Conservation (phyloP, 768 basidiomycete genomes). For the Leccinum obscurum region DNA sequence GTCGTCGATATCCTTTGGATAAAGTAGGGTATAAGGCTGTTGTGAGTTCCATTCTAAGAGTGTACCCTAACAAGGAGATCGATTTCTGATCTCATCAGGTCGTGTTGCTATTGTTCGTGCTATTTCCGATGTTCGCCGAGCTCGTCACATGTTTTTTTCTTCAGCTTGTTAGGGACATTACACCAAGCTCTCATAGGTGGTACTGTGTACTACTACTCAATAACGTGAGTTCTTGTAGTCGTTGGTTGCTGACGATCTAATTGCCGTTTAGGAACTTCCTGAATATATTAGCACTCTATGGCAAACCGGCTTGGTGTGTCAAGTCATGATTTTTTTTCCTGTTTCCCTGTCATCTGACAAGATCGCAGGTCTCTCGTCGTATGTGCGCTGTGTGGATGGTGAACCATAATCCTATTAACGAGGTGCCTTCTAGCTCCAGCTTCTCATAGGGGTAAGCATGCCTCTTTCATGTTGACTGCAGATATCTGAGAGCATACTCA, state of each 20-base stretch:
- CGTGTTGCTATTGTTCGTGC: slow-evolving; percentile 32
- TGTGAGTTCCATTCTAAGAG: slow-evolving; percentile 39
- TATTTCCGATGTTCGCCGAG: neutral
- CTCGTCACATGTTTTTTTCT: neutral
- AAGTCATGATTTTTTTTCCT: neutral
- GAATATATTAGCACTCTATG: slow-evolving; percentile 37
- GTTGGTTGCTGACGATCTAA: slow-evolving; percentile 4
- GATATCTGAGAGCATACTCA: slow-evolving; percentile 5
- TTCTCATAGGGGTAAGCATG: slow-evolving; percentile 37
- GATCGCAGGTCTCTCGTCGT: slow-evolving; percentile 50
- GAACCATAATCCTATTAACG: slow-evolving; percentile 10
- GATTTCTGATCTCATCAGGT: slow-evolving; percentile 26
- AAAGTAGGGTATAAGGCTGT: slow-evolving; percentile 47
- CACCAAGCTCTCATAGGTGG: slow-evolving; percentile 56
- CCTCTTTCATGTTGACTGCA: neutral
- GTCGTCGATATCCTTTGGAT: slow-evolving; percentile 55
- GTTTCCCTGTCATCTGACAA: slow-evolving; percentile 12
- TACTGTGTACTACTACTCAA: slow-evolving; percentile 51
- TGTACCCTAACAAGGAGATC: neutral
- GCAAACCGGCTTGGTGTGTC: slow-evolving; percentile 47
- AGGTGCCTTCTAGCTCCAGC: slow-evolving; percentile 40
- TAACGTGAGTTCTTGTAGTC: slow-evolving; percentile 43
- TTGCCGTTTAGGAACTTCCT: slow-evolving; percentile 39
- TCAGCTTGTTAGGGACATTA: slow-evolving; percentile 45
- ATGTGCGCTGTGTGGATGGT: slow-evolving; percentile 22